Conservation (phyloP, 768 basidiomycete genomes). For the Lepiota subincarnata region DNA sequence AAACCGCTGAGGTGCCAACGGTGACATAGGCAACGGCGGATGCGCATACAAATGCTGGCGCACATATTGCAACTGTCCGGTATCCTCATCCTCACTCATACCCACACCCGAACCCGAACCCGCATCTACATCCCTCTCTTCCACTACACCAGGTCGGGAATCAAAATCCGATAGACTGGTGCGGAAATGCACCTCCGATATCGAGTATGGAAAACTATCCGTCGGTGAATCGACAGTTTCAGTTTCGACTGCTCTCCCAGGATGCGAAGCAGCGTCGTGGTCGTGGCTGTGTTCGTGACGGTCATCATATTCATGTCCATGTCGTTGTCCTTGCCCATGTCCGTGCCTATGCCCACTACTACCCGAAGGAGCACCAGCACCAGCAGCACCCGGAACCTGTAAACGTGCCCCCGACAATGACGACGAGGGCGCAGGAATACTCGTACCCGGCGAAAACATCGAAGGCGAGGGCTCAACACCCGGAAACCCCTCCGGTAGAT, state of each 20-base stretch:
- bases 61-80: constrained; percentile 1
- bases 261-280: constrained; percentile 8
- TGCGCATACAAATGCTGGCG: background rate
- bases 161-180: constrained; percentile 26
- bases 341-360: background rate
- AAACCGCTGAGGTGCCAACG: constrained; percentile 8
- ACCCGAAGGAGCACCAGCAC: background rate
- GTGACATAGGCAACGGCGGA: constrained; percentile 7
- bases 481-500: constrained; percentile 25
- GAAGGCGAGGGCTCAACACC: constrained; percentile 15
- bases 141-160: too few relatives aligned
- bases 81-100: background rate
- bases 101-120: too few relatives aligned
- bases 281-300: background rate
- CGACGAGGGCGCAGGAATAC: constrained; percentile 9
- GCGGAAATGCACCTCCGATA: constrained; percentile 50
- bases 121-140: too few relatives aligned
- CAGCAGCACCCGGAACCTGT: background rate
- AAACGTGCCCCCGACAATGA: constrained; percentile 12
- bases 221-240: constrained; percentile 45
- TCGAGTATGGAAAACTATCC: constrained; percentile 52
- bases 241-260: constrained; percentile 5
- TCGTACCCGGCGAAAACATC: constrained; percentile 1
- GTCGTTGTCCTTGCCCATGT: background rate
- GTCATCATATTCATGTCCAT: background rate